phyloP scores from a whole-genome alignment of 345 rosid genomes.

The Mangifera indica region DNA sequence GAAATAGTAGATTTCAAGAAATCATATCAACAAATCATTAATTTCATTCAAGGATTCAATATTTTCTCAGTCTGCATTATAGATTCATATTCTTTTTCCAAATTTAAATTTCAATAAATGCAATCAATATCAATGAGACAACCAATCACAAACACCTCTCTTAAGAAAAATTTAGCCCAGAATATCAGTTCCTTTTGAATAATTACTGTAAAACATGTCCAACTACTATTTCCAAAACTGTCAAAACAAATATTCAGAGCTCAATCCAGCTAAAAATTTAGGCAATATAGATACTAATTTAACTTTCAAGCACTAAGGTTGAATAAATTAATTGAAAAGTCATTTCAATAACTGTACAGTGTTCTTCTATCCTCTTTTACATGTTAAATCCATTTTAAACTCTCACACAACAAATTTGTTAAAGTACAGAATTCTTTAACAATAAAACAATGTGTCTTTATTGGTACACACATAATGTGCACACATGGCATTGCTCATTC shows the following conservation, averaged over 20 bases:
- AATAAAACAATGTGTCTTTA: too few species aligned
- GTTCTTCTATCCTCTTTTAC: too few species aligned
- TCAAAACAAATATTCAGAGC: not conserved
- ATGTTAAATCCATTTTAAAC: too few species aligned
- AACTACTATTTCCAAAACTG: not conserved
- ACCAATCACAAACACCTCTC: not conserved
- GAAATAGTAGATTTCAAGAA: not conserved
- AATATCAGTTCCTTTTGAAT: not conserved
- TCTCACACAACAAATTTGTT: too few species aligned
- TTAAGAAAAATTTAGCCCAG: not conserved
- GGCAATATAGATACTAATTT: not conserved
- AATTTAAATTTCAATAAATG: not conserved
- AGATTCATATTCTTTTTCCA: not conserved
- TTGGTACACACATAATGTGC: too few species aligned
- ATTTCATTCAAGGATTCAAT: not conserved
- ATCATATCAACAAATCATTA: not conserved
- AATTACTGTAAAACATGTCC: not conserved
- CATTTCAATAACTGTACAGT: too few species aligned
- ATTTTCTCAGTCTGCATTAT: not conserved
- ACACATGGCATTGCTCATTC: too few species aligned
- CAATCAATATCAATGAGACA: not conserved
- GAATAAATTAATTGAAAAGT: not conserved
- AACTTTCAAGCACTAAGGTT: not conserved
- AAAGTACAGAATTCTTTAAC: too few species aligned
- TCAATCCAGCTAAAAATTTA: not conserved